phyloP scores from a whole-genome alignment of 208 protist species.

The Tritrichomonas musculus region DNA sequence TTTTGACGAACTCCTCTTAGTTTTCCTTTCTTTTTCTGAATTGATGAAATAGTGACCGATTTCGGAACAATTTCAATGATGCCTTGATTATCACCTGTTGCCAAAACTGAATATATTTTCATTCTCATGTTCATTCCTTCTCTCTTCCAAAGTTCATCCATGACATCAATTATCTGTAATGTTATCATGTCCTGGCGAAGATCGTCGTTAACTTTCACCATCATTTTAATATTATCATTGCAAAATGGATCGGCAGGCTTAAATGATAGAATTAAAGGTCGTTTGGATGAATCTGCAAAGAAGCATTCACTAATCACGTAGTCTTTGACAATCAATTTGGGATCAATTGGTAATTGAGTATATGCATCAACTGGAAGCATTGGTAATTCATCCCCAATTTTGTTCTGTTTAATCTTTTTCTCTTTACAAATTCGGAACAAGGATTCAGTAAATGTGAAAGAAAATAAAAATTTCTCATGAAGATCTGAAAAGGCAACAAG shows the following conservation, averaged over 20 bases:
- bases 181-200: conserved; percentile 59
- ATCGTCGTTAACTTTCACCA: conserved; percentile 61
- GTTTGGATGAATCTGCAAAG: conserved; percentile 76
- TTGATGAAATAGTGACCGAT: conserved; percentile 46
- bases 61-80: conserved; percentile 61
- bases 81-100: conserved; percentile 50
- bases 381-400: no score
- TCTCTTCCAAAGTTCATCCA: conserved; percentile 53
- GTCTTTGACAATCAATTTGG: conserved; percentile 30
- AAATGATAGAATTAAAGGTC: conserved; percentile 75
- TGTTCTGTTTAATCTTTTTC: no score
- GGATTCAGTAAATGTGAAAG: no score
- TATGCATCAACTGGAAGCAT: background rate
- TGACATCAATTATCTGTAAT: conserved; percentile 53
- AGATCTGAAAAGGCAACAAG: no score
- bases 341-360: conserved; percentile 37
- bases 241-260: conserved; percentile 63
- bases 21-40: conserved; percentile 43
- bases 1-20: background rate
- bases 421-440: no score
- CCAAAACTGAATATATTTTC: conserved; percentile 38
- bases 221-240: background rate
- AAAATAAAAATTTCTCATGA: no score
- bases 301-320: conserved; percentile 69
- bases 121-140: conserved; percentile 51